A percentile compares a stretch with the other conserved stretches of the same genome.
Evolutionary conservation across 73 alveolate species (phyloP).

Genomic region (Chromera velia): DNA sequence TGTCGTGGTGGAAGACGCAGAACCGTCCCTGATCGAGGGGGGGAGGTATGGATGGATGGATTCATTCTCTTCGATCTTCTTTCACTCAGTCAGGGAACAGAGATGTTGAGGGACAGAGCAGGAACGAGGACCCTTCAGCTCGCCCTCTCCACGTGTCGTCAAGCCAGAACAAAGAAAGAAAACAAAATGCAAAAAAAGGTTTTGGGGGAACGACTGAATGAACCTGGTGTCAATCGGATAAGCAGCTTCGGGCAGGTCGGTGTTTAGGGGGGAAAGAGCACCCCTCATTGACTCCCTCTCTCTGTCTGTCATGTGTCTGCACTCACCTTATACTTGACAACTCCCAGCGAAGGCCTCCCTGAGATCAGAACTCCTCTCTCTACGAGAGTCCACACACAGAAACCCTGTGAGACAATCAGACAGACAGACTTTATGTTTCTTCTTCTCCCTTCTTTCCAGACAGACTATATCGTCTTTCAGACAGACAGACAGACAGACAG

Average conservation of each 20-base stretch:
- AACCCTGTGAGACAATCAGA: slow-evolving; percentile 45
- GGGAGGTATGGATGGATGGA: not conserved
- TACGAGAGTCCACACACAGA: slow-evolving; percentile 71
- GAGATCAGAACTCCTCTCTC: slow-evolving; percentile 74
- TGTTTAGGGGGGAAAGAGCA: not conserved
- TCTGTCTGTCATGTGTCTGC: not conserved
- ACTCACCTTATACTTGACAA: slow-evolving; percentile 58
- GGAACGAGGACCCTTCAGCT: not conserved
- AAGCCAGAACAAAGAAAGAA: not conserved
- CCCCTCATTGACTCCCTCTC: not conserved
- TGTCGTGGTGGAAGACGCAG: slow-evolving; percentile 69
- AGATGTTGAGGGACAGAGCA: not conserved
- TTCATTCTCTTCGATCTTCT: not conserved
- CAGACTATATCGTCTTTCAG: no score
- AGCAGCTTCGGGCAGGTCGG: no score
- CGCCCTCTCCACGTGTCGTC: not conserved
- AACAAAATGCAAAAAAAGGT: not conserved
- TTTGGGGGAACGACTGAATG: no score
- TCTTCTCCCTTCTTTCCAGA: not conserved
- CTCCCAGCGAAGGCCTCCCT: slow-evolving; percentile 87
- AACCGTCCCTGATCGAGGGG: slow-evolving; percentile 46
- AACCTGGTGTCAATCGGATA: no score
- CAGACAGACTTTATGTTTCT: not conserved
- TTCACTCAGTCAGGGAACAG: not conserved
- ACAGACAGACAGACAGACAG: no score